Base-by-base conservation (phyloP, 306 rosid species). In the Clitoria ternatea region DNA sequence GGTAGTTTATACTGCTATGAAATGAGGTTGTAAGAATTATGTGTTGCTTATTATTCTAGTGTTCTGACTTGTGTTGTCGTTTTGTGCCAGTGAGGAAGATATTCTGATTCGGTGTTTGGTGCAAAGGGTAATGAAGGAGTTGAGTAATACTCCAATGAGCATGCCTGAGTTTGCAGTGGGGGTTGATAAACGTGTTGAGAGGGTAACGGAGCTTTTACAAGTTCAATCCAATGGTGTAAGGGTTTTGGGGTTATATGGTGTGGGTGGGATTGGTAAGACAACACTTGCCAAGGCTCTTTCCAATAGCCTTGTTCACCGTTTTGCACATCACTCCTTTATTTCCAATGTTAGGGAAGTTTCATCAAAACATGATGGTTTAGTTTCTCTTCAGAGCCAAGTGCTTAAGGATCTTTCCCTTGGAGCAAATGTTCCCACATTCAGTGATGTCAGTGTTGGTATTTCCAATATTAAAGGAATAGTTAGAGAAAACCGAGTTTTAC, bases 251-350 rank as follows among this genome's bases (percentile, higher is more conserved):
- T 30, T 90, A 29, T 71, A 80, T 71, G 96, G 92, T 6, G 75
- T 75, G 76, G 90, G 96, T 2, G 92, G 96, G 11, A 23, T 89
- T 36, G 96, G 96, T 18, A 90, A 89, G 61, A 85, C 96, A 50
- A 90, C 92, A 1, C 81, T 87, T 1, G 92, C 90, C 39, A 87
- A 81, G 82, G 82, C 82, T 26, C 83, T 90, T 13, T 81, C 45
- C 57, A 87, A 85, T 65, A 78, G 29, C 22, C 84, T 90, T 0
- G 83, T 76, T 7, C 55, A 20, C 18, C 57, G 50, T 44, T 90
- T 87, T 40, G 71, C 52, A 43, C 42, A 32, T 37, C 83, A 74
- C 13, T 61, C 85, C 52, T 90, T 90, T 80, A 45, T 90, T 70
- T 54, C 87, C 40, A 66, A 53, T 64, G 84, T 90, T 2, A 80